phyloP scores from a whole-genome alignment of 768 basidiomycete species.

The Suillus ampliporus region DNA sequence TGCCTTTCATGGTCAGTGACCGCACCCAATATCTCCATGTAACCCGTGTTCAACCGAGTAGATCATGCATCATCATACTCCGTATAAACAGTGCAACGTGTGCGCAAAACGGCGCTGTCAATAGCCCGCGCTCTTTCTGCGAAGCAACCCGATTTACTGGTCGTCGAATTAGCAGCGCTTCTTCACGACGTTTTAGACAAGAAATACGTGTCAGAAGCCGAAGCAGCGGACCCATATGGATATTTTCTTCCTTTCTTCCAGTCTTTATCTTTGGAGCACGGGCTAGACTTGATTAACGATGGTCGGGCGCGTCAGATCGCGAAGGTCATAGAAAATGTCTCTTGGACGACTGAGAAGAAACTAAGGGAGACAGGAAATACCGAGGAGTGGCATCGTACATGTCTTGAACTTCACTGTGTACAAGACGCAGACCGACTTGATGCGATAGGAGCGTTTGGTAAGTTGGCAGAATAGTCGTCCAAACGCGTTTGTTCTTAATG shows the following conservation, averaged over 20 bases:
- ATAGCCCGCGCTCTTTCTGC: slow-evolving; percentile 58
- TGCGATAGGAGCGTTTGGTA: slow-evolving; percentile 83
- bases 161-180: slow-evolving; percentile 85
- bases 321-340: slow-evolving; percentile 76
- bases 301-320: slow-evolving; percentile 62
- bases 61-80: background rate
- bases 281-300: slow-evolving; percentile 62
- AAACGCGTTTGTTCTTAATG: background rate
- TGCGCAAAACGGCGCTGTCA: slow-evolving; percentile 74
- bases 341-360: slow-evolving; percentile 84
- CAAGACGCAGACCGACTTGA: slow-evolving; percentile 83
- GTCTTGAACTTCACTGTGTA: slow-evolving; percentile 80
- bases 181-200: slow-evolving; percentile 89
- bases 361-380: slow-evolving; percentile 59
- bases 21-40: slow-evolving; percentile 7
- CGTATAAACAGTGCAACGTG: slow-evolving; percentile 70
- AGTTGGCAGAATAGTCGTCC: slow-evolving; percentile 7
- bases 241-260: slow-evolving; percentile 74
- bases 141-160: slow-evolving; percentile 67
- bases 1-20: slow-evolving; percentile 68
- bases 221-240: slow-evolving; percentile 63
- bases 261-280: slow-evolving; percentile 45
- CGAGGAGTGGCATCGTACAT: slow-evolving; percentile 71
- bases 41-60: slow-evolving; percentile 5
- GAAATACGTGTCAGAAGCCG: slow-evolving; percentile 70